Evolutionary conservation across 192 early-diverging fungal species (phyloP).

Genomic region (Rhizophagus clarus): DNA sequence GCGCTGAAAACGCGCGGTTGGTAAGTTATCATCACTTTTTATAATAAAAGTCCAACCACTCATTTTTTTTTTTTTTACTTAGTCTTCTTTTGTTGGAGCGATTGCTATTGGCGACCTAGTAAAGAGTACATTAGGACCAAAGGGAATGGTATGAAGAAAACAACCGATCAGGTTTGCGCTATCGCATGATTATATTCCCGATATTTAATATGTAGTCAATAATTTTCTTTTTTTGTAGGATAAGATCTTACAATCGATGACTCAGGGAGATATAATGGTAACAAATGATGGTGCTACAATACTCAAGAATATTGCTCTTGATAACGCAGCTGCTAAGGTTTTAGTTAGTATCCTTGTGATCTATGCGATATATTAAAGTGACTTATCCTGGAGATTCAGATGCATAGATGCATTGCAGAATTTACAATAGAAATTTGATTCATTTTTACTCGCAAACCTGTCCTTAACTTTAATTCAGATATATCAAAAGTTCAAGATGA

Average conservation of each 20-base stretch:
- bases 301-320: conserved; percentile 93
- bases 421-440: too few relatives aligned
- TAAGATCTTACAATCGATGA: conserved; percentile 96
- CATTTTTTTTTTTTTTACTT: neutral
- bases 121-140: conserved; percentile 95
- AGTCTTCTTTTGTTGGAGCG: conserved; percentile 96
- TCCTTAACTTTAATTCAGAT: conserved; percentile 42
- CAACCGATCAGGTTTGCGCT: neutral
- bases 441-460: neutral
- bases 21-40: conserved; percentile 47
- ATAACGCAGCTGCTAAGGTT: conserved; percentile 98
- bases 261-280: conserved; percentile 82
- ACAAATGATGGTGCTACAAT: conserved; percentile 99
- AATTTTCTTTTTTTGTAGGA: conserved; percentile 59
- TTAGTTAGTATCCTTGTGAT: conserved; percentile 65
- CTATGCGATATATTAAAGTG: neutral
- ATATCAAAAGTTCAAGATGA: conserved; percentile 99
- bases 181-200: neutral
- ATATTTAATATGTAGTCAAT: neutral
- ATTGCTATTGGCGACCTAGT: conserved; percentile 99
- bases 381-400: too few relatives aligned
- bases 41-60: neutral
- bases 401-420: too few relatives aligned
- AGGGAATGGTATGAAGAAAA: conserved; percentile 83
- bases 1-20: conserved; percentile 97